Conservation (phyloP, 192 early-diverging fungal genomes). For the Dissophora ornata region DNA sequence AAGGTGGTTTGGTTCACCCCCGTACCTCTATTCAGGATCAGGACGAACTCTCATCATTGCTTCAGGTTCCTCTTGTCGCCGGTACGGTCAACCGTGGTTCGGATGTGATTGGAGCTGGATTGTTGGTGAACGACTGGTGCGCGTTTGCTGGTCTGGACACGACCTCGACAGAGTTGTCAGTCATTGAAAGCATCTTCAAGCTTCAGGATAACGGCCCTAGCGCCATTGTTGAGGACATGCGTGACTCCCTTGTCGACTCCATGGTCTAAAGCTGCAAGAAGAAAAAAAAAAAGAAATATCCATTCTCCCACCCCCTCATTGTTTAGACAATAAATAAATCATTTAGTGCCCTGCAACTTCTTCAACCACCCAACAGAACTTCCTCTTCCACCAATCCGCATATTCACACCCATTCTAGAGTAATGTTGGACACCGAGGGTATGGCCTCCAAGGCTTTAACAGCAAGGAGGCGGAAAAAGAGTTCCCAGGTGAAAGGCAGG, state of each 20-base stretch:
- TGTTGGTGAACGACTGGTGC: constrained; percentile 98
- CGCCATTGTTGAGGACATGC: constrained; percentile 92
- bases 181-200: constrained; percentile 98
- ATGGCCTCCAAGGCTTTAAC: too few species aligned
- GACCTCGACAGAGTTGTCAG: constrained; percentile 94
- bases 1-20: constrained; percentile 96
- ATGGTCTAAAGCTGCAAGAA: constrained; percentile 62
- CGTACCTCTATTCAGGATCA: constrained; percentile 96
- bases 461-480: background rate
- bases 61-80: constrained; percentile 95
- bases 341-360: too few species aligned
- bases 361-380: too few species aligned
- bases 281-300: background rate
- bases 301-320: background rate
- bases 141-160: constrained; percentile 98
- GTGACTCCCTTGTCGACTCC: constrained; percentile 93
- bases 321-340: too few species aligned
- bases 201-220: constrained; percentile 91
- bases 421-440: too few species aligned
- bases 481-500: background rate
- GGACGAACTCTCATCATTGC: constrained; percentile 95
- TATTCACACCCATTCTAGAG: too few species aligned
- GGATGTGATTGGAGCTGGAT: constrained; percentile 95
- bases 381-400: too few species aligned
- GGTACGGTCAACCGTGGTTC: constrained; percentile 99